phyloP scores from a whole-genome alignment of 2,329 filamentous ascomycete species.

The Aspergillus quadrilineatus region DNA sequence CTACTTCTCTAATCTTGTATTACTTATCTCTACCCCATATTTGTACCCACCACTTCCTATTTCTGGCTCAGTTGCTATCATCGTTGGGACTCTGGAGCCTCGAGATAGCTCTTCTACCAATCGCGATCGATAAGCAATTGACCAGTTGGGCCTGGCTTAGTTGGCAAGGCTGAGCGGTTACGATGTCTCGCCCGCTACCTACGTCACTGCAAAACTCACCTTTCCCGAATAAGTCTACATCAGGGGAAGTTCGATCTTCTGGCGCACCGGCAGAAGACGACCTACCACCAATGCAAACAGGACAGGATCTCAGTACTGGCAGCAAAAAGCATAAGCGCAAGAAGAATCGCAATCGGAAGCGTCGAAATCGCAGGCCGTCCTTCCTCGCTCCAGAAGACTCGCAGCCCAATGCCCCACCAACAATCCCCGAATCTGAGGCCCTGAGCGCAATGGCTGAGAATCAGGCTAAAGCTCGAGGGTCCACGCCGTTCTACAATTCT shows the following conservation, averaged over 20 bases:
- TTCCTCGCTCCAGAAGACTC: constrained; percentile 68
- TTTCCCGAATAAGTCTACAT: constrained; percentile 9
- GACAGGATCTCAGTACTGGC: constrained; percentile 23
- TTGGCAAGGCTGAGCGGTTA: constrained; percentile 4
- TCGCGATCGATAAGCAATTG: not conserved
- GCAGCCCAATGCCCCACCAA: constrained; percentile 51
- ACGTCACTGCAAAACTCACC: constrained; percentile 15
- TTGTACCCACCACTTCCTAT: not conserved
- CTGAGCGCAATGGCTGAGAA: constrained; percentile 32
- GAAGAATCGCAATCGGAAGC: constrained; percentile 76
- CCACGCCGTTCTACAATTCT: constrained; percentile 55
- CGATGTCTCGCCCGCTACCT: constrained; percentile 20
- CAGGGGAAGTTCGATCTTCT: constrained; percentile 12
- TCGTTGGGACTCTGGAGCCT: not conserved
- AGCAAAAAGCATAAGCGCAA: constrained; percentile 43
- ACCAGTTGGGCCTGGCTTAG: not conserved
- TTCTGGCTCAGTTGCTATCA: not conserved
- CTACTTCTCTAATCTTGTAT: constrained; percentile 9
- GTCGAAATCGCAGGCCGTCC: constrained; percentile 76
- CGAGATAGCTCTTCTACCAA: not conserved
- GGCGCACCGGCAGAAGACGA: constrained; percentile 11
- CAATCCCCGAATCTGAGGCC: constrained; percentile 36
- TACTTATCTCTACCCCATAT: not conserved
- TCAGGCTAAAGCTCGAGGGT: constrained; percentile 25
- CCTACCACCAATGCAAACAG: constrained; percentile 16